phyloP scores from a whole-genome alignment of 805 yeast genomes.

The Metschnikowia shivogae region DNA sequence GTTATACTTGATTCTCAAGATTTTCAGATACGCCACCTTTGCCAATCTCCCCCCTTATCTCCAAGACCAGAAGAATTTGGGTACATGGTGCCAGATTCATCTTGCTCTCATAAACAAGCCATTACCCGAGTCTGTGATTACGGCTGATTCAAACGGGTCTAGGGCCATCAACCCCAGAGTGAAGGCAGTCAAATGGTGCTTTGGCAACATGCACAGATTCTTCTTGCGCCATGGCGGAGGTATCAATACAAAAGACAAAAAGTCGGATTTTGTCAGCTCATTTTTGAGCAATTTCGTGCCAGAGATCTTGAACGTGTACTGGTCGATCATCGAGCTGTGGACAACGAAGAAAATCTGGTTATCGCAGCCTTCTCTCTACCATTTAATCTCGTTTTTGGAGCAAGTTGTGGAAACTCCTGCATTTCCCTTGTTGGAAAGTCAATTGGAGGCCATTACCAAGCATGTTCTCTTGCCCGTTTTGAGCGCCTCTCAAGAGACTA shows the following conservation, averaged over 20 bases:
- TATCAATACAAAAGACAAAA: conserved; percentile 28
- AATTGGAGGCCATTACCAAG: conserved; percentile 37
- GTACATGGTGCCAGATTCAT: conserved; percentile 40
- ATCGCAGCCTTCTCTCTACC: conserved; percentile 37
- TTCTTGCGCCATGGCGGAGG: conserved; percentile 45
- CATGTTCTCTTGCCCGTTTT: conserved; percentile 42
- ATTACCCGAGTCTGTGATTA: conserved; percentile 30
- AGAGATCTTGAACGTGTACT: conserved; percentile 38
- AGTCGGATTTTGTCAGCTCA: conserved; percentile 25
- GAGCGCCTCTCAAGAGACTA: conserved; percentile 33
- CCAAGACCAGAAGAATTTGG: conserved; percentile 31
- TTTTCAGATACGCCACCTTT: conserved; percentile 38
- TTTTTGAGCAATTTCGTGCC: conserved; percentile 40
- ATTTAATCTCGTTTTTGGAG: conserved; percentile 41
- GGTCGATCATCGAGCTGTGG: conserved; percentile 43
- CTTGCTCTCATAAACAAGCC: conserved; percentile 38
- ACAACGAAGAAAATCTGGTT: conserved; percentile 36
- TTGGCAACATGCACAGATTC: conserved; percentile 39
- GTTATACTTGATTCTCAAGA: conserved; percentile 38
- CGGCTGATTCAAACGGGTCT: conserved; percentile 28
- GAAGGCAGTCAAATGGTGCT: conserved; percentile 44
- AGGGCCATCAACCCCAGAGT: conserved; percentile 39
- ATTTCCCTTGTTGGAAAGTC: conserved; percentile 33
- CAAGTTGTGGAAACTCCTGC: conserved; percentile 39
- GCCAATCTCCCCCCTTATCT: conserved; percentile 37